Evolutionary conservation across 2,329 filamentous ascomycete genomes (phyloP), one percentile per base, ranked within the genome.

Genomic region (Aspergillus quadrilineatus): DNA sequence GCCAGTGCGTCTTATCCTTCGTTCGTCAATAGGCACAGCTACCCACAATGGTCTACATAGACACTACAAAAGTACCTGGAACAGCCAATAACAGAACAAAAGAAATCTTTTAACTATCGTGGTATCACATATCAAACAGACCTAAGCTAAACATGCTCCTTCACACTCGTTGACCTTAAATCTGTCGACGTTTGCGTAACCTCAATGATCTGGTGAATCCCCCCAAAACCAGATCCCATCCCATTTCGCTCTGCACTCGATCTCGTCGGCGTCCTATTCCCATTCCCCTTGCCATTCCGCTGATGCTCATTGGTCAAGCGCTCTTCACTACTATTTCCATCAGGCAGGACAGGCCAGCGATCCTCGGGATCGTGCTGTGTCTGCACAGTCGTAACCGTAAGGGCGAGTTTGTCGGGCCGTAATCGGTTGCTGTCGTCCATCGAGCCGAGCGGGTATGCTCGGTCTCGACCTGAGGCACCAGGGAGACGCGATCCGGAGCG

Each of bases 331-430:
- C 39, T 49, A 28, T 41, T 55, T 12, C 12, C 30, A 6, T 46
- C 29, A 4, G 30, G 15, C 15, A 32, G 36, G 6, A 6, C 30
- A 7, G 22, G 34, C 52, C 52, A 48, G 14, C 42, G 41, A 4
- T 53, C 50, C 9, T 39, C 32, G 5, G n/a, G 7, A 8, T 46
- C 42, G 32, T 50, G 15, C 28, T 42, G 37, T 7, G 45, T 50
- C 17, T 55, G 53, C 22, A 55, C 53, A 6, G 53, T 55, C 53
- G 53, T 55, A 8, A 50, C 53, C n/a, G 51, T 53, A 3, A 53
- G 26, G 7, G 22, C 51, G n/a, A 53, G 41, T 22, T 55, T 55
- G n/a, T 55, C 53, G 2, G 53, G 53, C 8, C 45, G 30, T 8
- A 55, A 15, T 9, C 45, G 29, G 6, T 14, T 32, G 29, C 22